Base-by-base conservation (phyloP, 176 grass and related monocot species). In the Miscanthus lutarioriparius region DNA sequence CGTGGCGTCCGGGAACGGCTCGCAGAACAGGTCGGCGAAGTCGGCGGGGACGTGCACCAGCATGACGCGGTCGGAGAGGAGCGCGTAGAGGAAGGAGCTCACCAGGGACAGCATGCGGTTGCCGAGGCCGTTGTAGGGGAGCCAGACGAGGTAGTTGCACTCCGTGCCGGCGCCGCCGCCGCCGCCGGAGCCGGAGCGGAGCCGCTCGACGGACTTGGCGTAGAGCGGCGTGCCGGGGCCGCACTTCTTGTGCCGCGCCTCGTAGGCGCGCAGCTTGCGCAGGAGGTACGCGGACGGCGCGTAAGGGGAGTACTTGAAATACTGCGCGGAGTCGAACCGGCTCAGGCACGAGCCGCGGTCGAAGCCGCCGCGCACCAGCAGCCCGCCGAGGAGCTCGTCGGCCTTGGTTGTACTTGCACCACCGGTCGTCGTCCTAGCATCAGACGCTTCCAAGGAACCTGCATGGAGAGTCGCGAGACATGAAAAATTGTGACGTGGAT, bases 61-160 rank as follows among this genome's bases (percentile, higher is more conserved):
- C 62, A 95, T 58, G 7, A 89, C 93, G 30, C 87, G 88, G 25
- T 82, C 79, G 45, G 91, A 87, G 87, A 95, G 92, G 30, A 95
- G 41, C 16, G 92, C 84, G 51, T 92, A 95, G 1, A 95, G 54
- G 86, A 92, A 95, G 22, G 56, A 10, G 93, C 86, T 40, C 86
- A 88, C 15, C 40, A 33, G 90, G 82, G 25, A 95, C 17, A 53
- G 59, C 37, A 95, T 88, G 15, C 90, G 72, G 83, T 95, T 95
- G 11, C 90, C 93, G 16, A 95, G 53, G 43, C 93, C 93, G n/a
- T 74, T 33, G 82, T 83, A 85, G 2, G 86, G 83, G 6, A 86
- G 83, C 70, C 81, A 92, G 15, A 92, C 85, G 0, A 90, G 22
- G 75, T 92, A 92, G n/a, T 72, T 86, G 80, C 93, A 95, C 28